Conservation (phyloP, 345 rosid species). For the Euphorbia lathyris region DNA sequence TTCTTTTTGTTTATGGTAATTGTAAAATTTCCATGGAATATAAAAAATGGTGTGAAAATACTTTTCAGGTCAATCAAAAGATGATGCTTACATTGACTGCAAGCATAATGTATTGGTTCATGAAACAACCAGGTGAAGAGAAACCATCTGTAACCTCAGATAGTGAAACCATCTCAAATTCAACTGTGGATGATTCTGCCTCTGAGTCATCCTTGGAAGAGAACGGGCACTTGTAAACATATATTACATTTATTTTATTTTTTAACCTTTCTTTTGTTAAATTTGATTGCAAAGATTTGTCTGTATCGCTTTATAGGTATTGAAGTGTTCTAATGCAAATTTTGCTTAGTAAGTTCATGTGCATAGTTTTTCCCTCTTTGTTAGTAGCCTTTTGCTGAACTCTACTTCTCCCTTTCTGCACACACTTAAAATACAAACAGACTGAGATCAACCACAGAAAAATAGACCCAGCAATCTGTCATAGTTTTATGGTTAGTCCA, state of each 20-base stretch:
- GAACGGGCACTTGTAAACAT: conserved; percentile 33
- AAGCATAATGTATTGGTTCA: conserved; percentile 88
- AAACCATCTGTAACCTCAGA: conserved; percentile 60
- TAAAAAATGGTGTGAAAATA: neutral
- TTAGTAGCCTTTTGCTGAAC: no score
- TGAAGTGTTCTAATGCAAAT: conserved; percentile 33
- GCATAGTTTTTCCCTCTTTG: conserved; percentile 24
- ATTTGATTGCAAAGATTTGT: conserved; percentile 32
- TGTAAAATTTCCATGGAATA: neutral
- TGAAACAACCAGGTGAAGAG: conserved; percentile 72
- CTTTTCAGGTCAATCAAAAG: conserved; percentile 85
- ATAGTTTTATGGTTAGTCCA: neutral
- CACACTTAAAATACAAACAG: no score
- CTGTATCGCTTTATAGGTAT: conserved; percentile 20
- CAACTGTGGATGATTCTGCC: conserved; percentile 81
- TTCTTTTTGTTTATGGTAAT: neutral
- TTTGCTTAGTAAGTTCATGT: conserved; percentile 37
- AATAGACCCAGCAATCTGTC: no score
- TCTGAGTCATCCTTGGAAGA: conserved; percentile 70
- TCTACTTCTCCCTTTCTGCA: neutral
- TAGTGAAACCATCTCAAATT: conserved; percentile 64
- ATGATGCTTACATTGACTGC: conserved; percentile 94
- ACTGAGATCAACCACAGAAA: no score
- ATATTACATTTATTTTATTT: neutral
- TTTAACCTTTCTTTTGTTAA: neutral